A percentile compares a stretch with the other conserved stretches of the same genome.
phyloP scores from a whole-genome alignment of 163 green algal species.

The Chloromonas sp. region DNA sequence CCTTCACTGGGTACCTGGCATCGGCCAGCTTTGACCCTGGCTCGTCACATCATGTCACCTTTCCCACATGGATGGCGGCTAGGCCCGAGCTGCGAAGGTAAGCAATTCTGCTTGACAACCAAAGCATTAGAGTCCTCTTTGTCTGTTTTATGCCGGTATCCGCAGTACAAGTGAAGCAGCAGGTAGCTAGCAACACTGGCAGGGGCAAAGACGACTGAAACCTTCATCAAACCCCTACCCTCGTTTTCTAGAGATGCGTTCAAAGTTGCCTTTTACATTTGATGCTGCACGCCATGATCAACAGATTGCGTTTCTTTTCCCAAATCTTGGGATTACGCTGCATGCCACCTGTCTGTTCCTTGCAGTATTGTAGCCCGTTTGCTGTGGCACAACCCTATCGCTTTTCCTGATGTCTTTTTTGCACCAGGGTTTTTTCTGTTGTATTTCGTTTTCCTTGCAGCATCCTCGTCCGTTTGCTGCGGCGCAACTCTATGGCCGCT shows the following conservation, averaged over 20 bases:
- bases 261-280: too few species aligned
- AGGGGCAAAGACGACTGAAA: too few species aligned
- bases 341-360: background rate
- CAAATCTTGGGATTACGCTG: too few species aligned
- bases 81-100: slow-evolving; percentile 74
- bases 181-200: too few species aligned
- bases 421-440: background rate
- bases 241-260: too few species aligned
- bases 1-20: slow-evolving; percentile 80
- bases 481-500: slow-evolving; percentile 80
- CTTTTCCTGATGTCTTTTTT: background rate
- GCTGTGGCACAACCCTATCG: background rate
- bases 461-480: slow-evolving; percentile 71
- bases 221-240: too few species aligned
- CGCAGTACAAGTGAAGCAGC: too few species aligned
- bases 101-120: background rate
- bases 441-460: slow-evolving; percentile 18
- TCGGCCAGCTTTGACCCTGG: slow-evolving; percentile 55
- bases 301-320: too few species aligned
- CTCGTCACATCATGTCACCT: slow-evolving; percentile 38
- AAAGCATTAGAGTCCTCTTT: background rate
- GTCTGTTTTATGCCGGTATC: background rate
- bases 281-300: too few species aligned
- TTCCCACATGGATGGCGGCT: slow-evolving; percentile 65
- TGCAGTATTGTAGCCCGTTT: background rate